phyloP scores from a whole-genome alignment of 1,284 basidiomycete genomes.

The Sporisorium exsertum region DNA sequence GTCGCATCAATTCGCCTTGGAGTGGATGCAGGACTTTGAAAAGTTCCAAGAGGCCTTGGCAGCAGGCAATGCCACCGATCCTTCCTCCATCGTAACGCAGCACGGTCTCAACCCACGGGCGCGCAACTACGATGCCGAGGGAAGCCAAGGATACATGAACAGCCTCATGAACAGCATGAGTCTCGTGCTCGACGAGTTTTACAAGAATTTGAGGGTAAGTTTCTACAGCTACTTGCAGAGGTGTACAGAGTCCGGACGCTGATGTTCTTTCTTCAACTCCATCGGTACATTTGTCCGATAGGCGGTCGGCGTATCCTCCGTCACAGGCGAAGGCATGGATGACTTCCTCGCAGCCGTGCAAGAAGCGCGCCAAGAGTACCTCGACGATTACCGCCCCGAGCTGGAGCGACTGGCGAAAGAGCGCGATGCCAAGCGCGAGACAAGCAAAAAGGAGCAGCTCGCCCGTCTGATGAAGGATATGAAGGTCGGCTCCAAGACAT shows the following conservation, averaged over 20 bases:
- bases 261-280: conserved; percentile 4
- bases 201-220: conserved; percentile 84
- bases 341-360: conserved; percentile 93
- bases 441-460: conserved; percentile 77
- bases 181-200: conserved; percentile 97
- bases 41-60: conserved; percentile 73
- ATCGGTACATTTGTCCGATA: conserved; percentile 70
- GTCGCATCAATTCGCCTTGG: conserved; percentile 87
- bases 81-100: conserved; percentile 69
- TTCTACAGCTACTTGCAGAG: background rate
- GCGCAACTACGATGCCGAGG: conserved; percentile 36
- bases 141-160: conserved; percentile 92
- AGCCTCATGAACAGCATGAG: conserved; percentile 99
- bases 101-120: conserved; percentile 22
- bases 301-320: conserved; percentile 92
- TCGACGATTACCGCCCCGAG: conserved; percentile 90
- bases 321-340: conserved; percentile 91
- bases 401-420: conserved; percentile 77
- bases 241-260: background rate
- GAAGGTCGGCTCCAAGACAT: conserved; percentile 67
- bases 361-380: conserved; percentile 85
- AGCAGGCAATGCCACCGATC: conserved; percentile 70
- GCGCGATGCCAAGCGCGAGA: conserved; percentile 76
- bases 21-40: conserved; percentile 99
- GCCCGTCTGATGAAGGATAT: conserved; percentile 87